Evolutionary conservation across 768 basidiomycete species (phyloP), one percentile per base, ranked within the genome.

Genomic region (Amanita phalloides): DNA sequence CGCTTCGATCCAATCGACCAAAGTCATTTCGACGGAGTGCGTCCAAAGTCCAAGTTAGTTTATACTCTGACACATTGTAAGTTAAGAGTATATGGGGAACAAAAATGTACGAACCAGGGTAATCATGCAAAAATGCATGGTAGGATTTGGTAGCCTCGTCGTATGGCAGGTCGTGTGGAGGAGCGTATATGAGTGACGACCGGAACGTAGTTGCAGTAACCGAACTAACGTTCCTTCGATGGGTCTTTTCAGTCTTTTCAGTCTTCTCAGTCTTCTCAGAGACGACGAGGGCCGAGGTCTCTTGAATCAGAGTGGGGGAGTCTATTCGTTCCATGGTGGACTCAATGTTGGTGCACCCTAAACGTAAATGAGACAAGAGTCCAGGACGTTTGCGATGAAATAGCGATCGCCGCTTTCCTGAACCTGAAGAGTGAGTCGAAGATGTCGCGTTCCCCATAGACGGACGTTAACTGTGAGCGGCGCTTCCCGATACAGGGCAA

Each of bases 21-120:
- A 77, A 85, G 62, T 88, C 84, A 0, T 74, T 79, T 56, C 74
- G 70, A 45, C 84, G 78, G 13, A 87, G 73, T 0, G 77, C 72
- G 58, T 88, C 86, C 50, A 88, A 62, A 52, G 82, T 82, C 80
- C 83, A 84, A 6, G 85, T 86, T 13, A 70, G 69, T 45, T 73
- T 73, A 57, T 85, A 88, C 63, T 84, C 82, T 64, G 69, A 13
- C 11, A 36, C 23, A 7, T 25, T 25, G n/a, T 13, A 26, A 28
- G 56, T 35, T n/a, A n/a, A 38, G 30, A 26, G 42, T 21, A 50
- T 17, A 45, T 7, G 20, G 48, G 32, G n/a, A 43, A 23, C 11
- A 25, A 30, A 9, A 42, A 37, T 45, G 13, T 41, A 50, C 59
- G 41, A 56, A 69, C 69, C 70, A 45, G 71, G 71, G 53, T 64